Conservation (phyloP, 2,329 filamentous ascomycete species). For the Hypoxylon sp. region DNA sequence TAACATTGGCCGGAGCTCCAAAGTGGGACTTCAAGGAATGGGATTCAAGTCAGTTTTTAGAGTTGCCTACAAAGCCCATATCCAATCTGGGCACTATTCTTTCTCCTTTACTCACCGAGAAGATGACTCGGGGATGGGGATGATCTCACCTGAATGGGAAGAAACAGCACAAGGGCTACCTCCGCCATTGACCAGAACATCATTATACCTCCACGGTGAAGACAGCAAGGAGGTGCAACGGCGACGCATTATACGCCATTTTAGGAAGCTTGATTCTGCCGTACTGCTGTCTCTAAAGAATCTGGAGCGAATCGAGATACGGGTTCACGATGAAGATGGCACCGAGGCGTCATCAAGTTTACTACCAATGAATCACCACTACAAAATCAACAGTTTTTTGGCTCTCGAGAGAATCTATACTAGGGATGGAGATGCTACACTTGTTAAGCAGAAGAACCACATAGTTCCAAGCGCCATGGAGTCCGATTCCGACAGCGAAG, state of each 20-base stretch:
- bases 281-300: conserved; percentile 62
- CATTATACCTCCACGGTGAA: conserved; percentile 55
- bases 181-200: conserved; percentile 55
- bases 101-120: conserved; percentile 61
- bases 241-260: conserved; percentile 54
- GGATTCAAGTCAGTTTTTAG: conserved; percentile 68
- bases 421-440: neutral
- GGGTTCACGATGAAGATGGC: conserved; percentile 49
- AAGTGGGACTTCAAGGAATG: conserved; percentile 60
- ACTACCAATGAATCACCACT: conserved; percentile 24
- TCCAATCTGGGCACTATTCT: conserved; percentile 61
- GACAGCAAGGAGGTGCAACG: conserved; percentile 34
- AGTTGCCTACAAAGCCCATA: conserved; percentile 60
- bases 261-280: conserved; percentile 57
- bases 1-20: conserved; percentile 62
- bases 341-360: conserved; percentile 24
- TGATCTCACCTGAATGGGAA: conserved; percentile 64
- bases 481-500: neutral
- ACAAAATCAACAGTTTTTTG: neutral
- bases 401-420: conserved; percentile 3
- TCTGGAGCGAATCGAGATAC: conserved; percentile 54
- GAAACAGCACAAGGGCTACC: conserved; percentile 41
- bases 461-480: conserved; percentile 40
- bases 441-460: conserved; percentile 46
- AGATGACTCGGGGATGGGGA: conserved; percentile 64